Conservation (phyloP, 352 stramenopile species). For the Globisporangium orthogonon region DNA sequence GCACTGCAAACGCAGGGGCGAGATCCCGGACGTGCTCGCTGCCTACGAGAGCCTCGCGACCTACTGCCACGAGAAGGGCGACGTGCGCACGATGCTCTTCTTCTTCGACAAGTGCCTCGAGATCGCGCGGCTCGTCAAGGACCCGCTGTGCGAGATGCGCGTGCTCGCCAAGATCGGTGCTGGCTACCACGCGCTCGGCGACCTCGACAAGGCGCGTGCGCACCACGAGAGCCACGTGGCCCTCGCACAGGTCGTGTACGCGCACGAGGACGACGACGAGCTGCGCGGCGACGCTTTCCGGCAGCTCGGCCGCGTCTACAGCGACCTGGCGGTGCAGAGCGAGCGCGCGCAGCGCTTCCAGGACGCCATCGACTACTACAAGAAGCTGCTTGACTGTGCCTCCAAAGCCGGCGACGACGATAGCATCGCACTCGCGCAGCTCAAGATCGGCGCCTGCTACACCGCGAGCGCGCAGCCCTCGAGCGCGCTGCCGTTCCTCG, state of each 20-base stretch:
- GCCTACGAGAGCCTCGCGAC: conserved; percentile 74
- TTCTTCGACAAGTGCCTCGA: conserved; percentile 93
- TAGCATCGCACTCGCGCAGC: conserved; percentile 51
- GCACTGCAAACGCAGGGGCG: conserved; percentile 82
- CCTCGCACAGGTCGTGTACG: conserved; percentile 67
- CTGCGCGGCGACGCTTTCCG: conserved; percentile 43
- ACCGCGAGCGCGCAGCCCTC: conserved; percentile 49
- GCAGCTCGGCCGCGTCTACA: conserved; percentile 78
- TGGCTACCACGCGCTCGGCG: conserved; percentile 68
- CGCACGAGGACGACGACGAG: conserved; percentile 55
- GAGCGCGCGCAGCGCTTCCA: conserved; percentile 33
- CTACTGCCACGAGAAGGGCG: conserved; percentile 64
- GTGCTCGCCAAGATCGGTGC: conserved; percentile 79
- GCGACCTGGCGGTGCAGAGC: conserved; percentile 40
- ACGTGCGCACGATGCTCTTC: conserved; percentile 88
- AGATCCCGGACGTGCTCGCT: conserved; percentile 35
- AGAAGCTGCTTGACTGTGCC: conserved; percentile 64
- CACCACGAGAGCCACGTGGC: conserved; percentile 80
- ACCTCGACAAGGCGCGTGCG: conserved; percentile 64
- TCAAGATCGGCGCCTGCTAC: conserved; percentile 73
- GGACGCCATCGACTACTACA: conserved; percentile 65
- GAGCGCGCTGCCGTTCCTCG: conserved; percentile 79
- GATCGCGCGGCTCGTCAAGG: conserved; percentile 81
- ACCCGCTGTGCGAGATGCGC: conserved; percentile 83
- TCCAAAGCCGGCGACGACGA: conserved; percentile 58